phyloP scores from a whole-genome alignment of 345 rosid genomes.

The Populus euphratica region DNA sequence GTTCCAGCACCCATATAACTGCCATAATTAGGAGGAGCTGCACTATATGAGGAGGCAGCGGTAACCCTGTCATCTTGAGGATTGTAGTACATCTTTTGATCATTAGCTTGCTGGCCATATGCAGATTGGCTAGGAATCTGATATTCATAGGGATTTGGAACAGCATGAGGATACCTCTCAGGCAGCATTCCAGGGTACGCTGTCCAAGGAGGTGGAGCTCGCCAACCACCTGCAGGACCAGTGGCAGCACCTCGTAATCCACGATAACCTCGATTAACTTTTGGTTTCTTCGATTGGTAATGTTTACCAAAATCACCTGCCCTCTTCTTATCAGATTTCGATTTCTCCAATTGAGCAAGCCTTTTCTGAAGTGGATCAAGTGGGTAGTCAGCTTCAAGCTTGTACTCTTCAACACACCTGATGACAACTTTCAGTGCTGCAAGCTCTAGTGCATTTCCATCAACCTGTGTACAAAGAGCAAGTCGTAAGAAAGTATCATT shows the following conservation, averaged over 20 bases:
- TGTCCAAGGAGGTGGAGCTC: constrained; percentile 29
- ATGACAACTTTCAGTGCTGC: constrained; percentile 49
- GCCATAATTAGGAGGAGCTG: constrained; percentile 31
- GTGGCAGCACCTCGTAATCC: constrained; percentile 32
- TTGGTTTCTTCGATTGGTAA: constrained; percentile 39
- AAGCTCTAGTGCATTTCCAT: constrained; percentile 47
- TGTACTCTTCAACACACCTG: constrained; percentile 43
- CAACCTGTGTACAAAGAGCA: constrained; percentile 30
- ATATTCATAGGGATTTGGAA: constrained; percentile 30
- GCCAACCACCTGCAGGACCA: constrained; percentile 26
- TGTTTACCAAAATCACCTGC: constrained; percentile 31
- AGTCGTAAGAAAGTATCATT: not conserved
- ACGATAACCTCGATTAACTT: constrained; percentile 33
- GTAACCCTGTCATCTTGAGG: constrained; percentile 30
- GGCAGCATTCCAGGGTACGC: constrained; percentile 24
- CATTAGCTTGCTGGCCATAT: constrained; percentile 36
- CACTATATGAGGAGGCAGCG: constrained; percentile 18
- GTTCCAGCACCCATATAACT: constrained; percentile 26
- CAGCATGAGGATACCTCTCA: constrained; percentile 36
- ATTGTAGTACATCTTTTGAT: constrained; percentile 42
- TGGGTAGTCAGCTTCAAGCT: constrained; percentile 52
- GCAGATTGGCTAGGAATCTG: constrained; percentile 37
- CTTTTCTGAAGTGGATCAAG: constrained; percentile 56
- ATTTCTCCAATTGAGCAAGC: constrained; percentile 48
- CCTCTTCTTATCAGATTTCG: constrained; percentile 46